Percentiles rank a stretch among this genome's conserved stretches.
These are phyloP conservation scores for Chaetomidium leptoderma DNA, from an alignment of 495 filamentous ascomycete species.

Conservation along the genomic window DNA sequence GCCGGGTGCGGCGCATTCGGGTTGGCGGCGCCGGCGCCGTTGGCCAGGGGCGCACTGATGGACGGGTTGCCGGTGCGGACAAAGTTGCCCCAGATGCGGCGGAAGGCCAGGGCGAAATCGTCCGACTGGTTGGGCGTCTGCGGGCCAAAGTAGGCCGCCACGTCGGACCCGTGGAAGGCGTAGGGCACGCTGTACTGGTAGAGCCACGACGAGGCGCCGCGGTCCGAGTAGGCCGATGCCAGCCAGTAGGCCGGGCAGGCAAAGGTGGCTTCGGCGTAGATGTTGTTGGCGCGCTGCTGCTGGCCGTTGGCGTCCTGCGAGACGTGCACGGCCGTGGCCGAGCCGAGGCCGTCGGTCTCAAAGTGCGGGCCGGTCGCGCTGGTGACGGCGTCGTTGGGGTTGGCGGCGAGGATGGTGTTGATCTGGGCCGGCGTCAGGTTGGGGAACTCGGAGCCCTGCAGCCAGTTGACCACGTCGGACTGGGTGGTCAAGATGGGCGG, in stretches of 20 bases:
- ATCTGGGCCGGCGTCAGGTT: conserved; percentile 46
- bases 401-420: conserved; percentile 35
- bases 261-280: conserved; percentile 60
- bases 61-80: conserved; percentile 50
- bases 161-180: conserved; percentile 55
- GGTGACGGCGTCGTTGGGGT: conserved; percentile 26
- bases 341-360: conserved; percentile 30
- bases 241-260: conserved; percentile 62
- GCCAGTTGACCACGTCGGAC: conserved; percentile 43
- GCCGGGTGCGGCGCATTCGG: conserved; percentile 23
- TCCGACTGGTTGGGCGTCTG: conserved; percentile 20
- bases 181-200: conserved; percentile 61
- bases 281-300: conserved; percentile 44
- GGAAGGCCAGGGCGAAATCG: conserved; percentile 35
- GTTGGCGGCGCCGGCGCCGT: conserved; percentile 31
- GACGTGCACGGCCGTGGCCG: conserved; percentile 24
- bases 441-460: conserved; percentile 43
- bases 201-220: conserved; percentile 40
- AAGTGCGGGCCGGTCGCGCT: conserved; percentile 19
- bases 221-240: conserved; percentile 49
- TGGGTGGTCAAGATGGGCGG: conserved; percentile 46
- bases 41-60: conserved; percentile 44
- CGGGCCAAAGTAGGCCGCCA: conserved; percentile 49
- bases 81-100: conserved; percentile 53
- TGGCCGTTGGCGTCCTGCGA: conserved; percentile 30